phyloP scores from a whole-genome alignment of 352 stramenopile genomes.

The Saprolegnia diclina region DNA sequence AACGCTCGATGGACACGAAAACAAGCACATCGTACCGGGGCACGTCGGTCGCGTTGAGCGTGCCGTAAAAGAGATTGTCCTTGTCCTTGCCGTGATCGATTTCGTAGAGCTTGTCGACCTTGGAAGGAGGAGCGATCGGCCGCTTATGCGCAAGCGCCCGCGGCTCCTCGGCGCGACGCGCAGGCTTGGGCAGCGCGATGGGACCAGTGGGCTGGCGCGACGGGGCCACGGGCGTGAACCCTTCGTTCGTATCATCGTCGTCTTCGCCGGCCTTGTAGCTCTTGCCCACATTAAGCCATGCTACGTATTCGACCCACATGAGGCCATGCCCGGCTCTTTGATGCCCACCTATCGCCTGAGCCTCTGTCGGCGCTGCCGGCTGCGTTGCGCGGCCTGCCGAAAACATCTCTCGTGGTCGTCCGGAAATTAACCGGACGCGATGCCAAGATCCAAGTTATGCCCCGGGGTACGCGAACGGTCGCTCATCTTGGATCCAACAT shows the following conservation, averaged over 20 bases:
- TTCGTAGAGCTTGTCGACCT: slow-evolving; percentile 39
- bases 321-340: background rate
- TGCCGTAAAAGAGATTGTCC: slow-evolving; percentile 65
- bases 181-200: background rate
- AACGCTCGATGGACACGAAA: slow-evolving; percentile 36
- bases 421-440: background rate
- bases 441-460: background rate
- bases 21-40: slow-evolving; percentile 54
- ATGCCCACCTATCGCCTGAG: slow-evolving; percentile 6
- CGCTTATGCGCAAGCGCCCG: background rate
- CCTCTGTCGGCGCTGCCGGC: background rate
- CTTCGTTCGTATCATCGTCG: background rate
- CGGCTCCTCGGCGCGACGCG: slow-evolving; percentile 28
- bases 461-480: background rate
- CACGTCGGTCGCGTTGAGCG: slow-evolving; percentile 55
- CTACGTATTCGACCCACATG: background rate
- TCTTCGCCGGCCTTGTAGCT: slow-evolving; percentile 16
- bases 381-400: background rate
- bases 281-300: slow-evolving; percentile 19
- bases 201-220: too few species aligned
- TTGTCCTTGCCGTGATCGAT: slow-evolving; percentile 56
- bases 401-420: slow-evolving; percentile 1
- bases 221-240: background rate
- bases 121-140: background rate
- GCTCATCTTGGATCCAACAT: too few species aligned